A percentile compares a stretch with the other conserved stretches of the same genome.
Evolutionary conservation across 805 yeast genomes (phyloP).

Genomic region (Metschnikowia lochheadii): DNA sequence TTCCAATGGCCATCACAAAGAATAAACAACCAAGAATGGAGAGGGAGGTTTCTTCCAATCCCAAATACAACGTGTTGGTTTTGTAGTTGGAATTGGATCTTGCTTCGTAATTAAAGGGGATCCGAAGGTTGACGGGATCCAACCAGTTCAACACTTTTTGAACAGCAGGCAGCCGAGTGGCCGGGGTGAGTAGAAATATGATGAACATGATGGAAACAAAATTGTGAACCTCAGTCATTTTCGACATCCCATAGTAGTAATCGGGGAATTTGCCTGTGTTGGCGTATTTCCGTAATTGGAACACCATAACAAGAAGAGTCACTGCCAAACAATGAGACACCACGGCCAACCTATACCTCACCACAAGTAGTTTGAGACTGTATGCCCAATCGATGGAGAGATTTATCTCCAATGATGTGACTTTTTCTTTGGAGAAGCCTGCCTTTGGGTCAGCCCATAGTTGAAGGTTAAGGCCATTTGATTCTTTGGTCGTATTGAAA

Average conservation of each 20-base stretch:
- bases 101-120: constrained; percentile 41
- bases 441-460: constrained; percentile 43
- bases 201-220: constrained; percentile 20
- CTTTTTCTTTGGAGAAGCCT: constrained; percentile 17
- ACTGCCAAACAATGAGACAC: constrained; percentile 67
- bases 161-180: constrained; percentile 30
- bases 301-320: constrained; percentile 45
- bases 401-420: constrained; percentile 33
- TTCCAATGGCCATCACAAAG: constrained; percentile 40
- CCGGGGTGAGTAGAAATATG: constrained; percentile 37
- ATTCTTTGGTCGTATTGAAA: constrained; percentile 23
- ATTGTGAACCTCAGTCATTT: constrained; percentile 15
- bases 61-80: constrained; percentile 61
- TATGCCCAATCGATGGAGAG: constrained; percentile 50
- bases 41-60: constrained; percentile 53
- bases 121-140: constrained; percentile 53
- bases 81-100: constrained; percentile 30
- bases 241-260: constrained; percentile 36
- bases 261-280: constrained; percentile 26
- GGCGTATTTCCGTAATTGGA: constrained; percentile 48
- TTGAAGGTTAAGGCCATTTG: constrained; percentile 26
- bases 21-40: constrained; percentile 61
- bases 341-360: constrained; percentile 73
- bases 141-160: constrained; percentile 38
- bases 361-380: constrained; percentile 64